These are phyloP conservation scores for Sugiyamaella valdiviana DNA, from an alignment of 805 yeast genomes.

Conservation along the genomic window DNA sequence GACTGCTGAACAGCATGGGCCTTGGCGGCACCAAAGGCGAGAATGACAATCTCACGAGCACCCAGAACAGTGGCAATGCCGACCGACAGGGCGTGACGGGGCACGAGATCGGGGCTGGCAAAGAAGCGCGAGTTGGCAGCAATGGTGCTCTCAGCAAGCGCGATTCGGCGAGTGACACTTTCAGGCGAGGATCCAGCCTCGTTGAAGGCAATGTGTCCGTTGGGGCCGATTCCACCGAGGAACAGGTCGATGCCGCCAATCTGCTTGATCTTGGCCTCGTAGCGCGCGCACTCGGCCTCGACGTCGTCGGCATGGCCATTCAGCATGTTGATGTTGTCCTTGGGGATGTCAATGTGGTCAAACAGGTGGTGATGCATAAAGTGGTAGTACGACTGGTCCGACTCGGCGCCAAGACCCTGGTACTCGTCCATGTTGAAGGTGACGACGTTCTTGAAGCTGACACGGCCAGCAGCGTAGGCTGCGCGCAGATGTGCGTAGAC, in stretches of 20 bases:
- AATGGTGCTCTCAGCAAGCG: conserved; percentile 45
- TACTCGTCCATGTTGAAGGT: conserved; percentile 62
- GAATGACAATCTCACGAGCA: conserved; percentile 46
- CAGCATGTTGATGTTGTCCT: conserved; percentile 47
- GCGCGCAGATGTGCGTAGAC: conserved; percentile 43
- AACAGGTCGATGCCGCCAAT: conserved; percentile 49
- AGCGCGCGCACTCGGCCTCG: conserved; percentile 41
- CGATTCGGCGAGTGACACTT: conserved; percentile 43
- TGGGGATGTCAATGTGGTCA: conserved; percentile 49
- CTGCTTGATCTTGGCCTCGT: conserved; percentile 43
- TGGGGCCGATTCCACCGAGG: conserved; percentile 55
- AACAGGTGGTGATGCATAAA: conserved; percentile 53
- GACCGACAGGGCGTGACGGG: conserved; percentile 46
- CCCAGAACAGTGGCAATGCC: conserved; percentile 53
- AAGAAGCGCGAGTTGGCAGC: conserved; percentile 51
- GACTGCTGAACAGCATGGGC: conserved; percentile 44
- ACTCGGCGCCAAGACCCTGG: conserved; percentile 41
- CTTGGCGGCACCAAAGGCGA: conserved; percentile 47
- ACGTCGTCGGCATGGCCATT: conserved; percentile 45
- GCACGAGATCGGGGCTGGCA: conserved; percentile 42
- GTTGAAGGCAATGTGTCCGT: conserved; percentile 57
- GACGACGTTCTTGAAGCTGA: conserved; percentile 47
- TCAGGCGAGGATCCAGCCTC: conserved; percentile 47
- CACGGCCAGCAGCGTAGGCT: conserved; percentile 38
- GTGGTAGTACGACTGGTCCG: conserved; percentile 50